Evolutionary conservation across 148 eudicot genomes (phyloP).

Genomic region (Vaccinium macrocarpon): DNA sequence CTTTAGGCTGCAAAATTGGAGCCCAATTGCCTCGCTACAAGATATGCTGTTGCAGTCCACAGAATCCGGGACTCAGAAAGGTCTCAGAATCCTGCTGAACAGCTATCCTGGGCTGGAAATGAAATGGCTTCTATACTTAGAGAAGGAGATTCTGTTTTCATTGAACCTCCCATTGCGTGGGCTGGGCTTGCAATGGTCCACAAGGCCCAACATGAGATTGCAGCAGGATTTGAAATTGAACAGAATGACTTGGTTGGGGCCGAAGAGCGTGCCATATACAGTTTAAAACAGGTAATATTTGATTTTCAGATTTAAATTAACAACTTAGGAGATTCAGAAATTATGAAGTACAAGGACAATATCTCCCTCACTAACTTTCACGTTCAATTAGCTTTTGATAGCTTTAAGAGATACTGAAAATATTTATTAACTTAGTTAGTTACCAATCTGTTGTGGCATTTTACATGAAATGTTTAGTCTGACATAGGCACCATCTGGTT

Average conservation of each 20-base stretch:
- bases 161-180: slow-evolving; percentile 84
- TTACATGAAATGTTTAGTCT: not conserved
- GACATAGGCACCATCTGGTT: not conserved
- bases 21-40: slow-evolving; percentile 86
- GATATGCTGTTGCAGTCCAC: slow-evolving; percentile 88
- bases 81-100: slow-evolving; percentile 80
- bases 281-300: slow-evolving; percentile 71
- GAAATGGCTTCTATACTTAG: slow-evolving; percentile 93
- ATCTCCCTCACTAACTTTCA: not conserved
- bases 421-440: too few relatives aligned
- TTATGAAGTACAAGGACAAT: not conserved
- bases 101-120: slow-evolving; percentile 91
- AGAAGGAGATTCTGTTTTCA: slow-evolving; percentile 72
- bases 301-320: not conserved
- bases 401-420: not conserved
- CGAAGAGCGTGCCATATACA: slow-evolving; percentile 68
- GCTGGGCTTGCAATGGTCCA: slow-evolving; percentile 96
- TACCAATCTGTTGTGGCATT: not conserved
- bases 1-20: slow-evolving; percentile 85
- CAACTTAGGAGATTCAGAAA: not conserved
- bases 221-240: slow-evolving; percentile 78
- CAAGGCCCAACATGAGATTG: slow-evolving; percentile 91
- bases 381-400: not conserved
- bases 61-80: slow-evolving; percentile 91
- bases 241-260: slow-evolving; percentile 64